Percentiles rank a stretch among this genome's conserved stretches.
These are phyloP conservation scores for Syzygium syzygioides DNA, from an alignment of 441 rosid species.

Conservation along the genomic window DNA sequence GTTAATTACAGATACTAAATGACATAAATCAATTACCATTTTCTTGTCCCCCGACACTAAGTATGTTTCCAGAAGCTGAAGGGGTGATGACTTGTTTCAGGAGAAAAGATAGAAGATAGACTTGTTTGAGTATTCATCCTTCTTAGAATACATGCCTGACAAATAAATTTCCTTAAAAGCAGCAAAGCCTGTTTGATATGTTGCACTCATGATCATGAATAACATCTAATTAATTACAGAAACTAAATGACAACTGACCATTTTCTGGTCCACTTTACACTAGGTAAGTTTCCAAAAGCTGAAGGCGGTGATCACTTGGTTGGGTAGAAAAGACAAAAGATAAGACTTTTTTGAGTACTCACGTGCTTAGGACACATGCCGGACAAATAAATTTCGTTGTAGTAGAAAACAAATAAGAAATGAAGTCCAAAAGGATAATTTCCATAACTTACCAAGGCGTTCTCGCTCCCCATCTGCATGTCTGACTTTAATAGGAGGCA, in stretches of 20 bases:
- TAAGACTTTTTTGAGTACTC: not conserved
- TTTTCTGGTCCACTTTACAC: not conserved
- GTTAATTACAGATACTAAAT: not conserved
- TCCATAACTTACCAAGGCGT: slow-evolving; percentile 35
- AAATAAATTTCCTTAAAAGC: not conserved
- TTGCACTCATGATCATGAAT: not conserved
- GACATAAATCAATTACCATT: not conserved
- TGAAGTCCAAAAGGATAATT: not conserved
- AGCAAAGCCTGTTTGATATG: not conserved
- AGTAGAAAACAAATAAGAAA: not conserved
- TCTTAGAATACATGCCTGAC: not conserved
- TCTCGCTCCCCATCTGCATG: slow-evolving; percentile 72
- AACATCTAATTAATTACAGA: not conserved
- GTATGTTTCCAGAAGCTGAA: not conserved
- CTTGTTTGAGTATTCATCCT: not conserved
- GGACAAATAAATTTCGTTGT: not conserved
- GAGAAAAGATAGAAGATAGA: not conserved
- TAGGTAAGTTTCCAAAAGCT: not conserved
- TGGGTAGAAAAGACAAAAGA: not conserved
- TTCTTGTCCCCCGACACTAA: not conserved
- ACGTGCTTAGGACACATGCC: not conserved
- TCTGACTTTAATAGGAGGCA: slow-evolving; percentile 54
- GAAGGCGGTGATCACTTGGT: not conserved
- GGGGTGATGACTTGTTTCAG: not conserved
- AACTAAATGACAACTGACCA: not conserved